Conservation (phyloP, 306 rosid species). For the Morella rubra region DNA sequence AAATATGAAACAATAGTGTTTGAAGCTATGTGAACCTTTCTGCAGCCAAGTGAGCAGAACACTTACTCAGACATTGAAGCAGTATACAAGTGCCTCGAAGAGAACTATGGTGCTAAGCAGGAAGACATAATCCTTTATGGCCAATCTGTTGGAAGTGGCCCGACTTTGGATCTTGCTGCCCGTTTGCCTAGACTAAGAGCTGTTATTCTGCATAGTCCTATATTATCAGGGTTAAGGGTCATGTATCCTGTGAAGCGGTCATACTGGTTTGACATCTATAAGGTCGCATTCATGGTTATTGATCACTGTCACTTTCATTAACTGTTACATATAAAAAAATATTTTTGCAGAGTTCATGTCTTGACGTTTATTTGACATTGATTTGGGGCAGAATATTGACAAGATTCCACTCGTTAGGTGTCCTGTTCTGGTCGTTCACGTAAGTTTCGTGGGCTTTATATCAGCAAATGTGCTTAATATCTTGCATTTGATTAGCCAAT, state of each 20-base stretch:
- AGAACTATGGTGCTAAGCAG: constrained; percentile 79
- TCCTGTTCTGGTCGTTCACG: constrained; percentile 90
- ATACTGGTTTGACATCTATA: constrained; percentile 92
- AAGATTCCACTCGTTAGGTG: constrained; percentile 81
- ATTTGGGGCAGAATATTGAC: constrained; percentile 72
- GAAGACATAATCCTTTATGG: constrained; percentile 88
- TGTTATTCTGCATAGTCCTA: constrained; percentile 90
- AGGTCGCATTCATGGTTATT: constrained; percentile 39
- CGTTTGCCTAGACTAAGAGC: constrained; percentile 78
- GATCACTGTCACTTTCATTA: too few species aligned
- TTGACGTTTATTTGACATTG: not conserved
- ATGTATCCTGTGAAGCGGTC: constrained; percentile 94
- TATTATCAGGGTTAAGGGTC: constrained; percentile 91
- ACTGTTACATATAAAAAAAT: too few species aligned
- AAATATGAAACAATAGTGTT: too few species aligned
- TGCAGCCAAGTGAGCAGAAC: constrained; percentile 95
- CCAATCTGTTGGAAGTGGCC: constrained; percentile 98
- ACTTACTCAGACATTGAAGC: constrained; percentile 95
- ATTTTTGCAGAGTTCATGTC: too few species aligned
- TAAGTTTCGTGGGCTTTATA: constrained; percentile 43
- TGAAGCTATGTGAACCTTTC: not conserved
- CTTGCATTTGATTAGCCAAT: too few species aligned
- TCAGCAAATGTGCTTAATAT: not conserved
- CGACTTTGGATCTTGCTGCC: constrained; percentile 86
- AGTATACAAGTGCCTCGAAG: constrained; percentile 87